Conservation (phyloP, 2,329 filamentous ascomycete species). For the Cordyceps cicadae region DNA sequence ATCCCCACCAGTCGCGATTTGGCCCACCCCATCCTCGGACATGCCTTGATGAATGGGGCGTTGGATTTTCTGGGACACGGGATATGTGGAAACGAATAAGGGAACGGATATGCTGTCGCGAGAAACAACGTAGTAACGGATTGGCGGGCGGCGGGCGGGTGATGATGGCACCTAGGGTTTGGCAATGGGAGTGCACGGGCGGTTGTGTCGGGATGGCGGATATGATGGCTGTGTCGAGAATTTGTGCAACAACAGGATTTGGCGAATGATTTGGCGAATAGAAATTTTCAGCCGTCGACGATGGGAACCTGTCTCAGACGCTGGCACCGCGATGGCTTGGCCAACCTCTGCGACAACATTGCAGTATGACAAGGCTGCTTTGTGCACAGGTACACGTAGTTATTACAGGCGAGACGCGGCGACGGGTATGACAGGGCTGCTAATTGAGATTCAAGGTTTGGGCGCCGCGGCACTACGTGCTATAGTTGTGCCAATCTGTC, state of each 20-base stretch:
- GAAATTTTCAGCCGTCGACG: not conserved
- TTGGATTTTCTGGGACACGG: not conserved
- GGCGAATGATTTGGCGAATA: no score
- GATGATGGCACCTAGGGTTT: not conserved
- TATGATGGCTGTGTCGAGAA: not conserved
- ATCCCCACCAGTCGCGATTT: not conserved
- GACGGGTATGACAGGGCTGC: not conserved
- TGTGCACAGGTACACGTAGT: not conserved
- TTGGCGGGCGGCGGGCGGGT: not conserved
- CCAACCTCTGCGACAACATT: conserved; percentile 5
- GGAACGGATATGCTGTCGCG: not conserved
- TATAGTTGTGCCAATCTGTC: no score
- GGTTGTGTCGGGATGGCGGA: no score
- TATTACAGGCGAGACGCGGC: conserved; percentile 1
- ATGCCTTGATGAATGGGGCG: not conserved
- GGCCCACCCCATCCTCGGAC: not conserved
- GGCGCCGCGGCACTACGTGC: no score
- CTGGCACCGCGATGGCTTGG: not conserved
- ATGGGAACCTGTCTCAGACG: not conserved
- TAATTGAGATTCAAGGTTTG: not conserved
- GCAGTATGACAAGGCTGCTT: not conserved
- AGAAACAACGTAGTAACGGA: not conserved
- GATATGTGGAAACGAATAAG: not conserved
- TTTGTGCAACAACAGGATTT: no score
- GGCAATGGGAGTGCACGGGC: not conserved